Evolutionary conservation across 2,329 filamentous ascomycete genomes (phyloP).

Genomic region (Grosmannia clavigera): DNA sequence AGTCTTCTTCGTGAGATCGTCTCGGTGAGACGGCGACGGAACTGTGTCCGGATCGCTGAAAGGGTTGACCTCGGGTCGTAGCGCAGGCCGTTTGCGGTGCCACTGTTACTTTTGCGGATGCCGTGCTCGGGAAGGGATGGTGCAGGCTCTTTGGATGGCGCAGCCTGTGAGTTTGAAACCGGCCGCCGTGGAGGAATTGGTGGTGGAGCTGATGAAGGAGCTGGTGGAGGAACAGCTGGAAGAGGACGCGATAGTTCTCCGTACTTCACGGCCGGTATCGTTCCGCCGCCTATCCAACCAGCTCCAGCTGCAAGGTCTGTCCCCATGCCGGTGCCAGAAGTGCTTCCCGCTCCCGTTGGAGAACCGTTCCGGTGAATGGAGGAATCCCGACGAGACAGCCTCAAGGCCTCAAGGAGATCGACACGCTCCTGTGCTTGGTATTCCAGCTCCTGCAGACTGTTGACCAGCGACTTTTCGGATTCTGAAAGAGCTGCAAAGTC

Average conservation of each 20-base stretch:
- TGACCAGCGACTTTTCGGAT: constrained; percentile 70
- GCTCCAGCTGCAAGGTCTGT: constrained; percentile 14
- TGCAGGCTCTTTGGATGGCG: constrained; percentile 35
- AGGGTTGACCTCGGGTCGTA: neutral
- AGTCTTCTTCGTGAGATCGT: constrained; percentile 4
- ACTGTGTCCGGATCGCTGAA: neutral
- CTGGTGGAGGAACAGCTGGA: constrained; percentile 25
- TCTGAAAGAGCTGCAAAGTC: constrained; percentile 39
- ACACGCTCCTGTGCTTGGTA: constrained; percentile 88
- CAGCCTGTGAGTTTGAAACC: constrained; percentile 31
- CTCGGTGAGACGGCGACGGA: neutral
- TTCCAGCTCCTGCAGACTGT: constrained; percentile 73
- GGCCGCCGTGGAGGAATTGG: constrained; percentile 34
- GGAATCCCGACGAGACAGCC: constrained; percentile 45
- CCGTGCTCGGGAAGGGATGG: constrained; percentile 21
- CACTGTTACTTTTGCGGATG: neutral
- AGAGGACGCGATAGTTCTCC: constrained; percentile 60
- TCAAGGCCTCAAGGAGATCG: constrained; percentile 72
- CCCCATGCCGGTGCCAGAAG: neutral
- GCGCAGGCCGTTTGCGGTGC: neutral
- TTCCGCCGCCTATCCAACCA: constrained; percentile 68
- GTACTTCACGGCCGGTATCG: constrained; percentile 69
- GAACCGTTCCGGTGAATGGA: constrained; percentile 8
- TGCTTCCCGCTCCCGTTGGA: no score
- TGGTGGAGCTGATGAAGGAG: constrained; percentile 16